These are phyloP conservation scores for Candida cerambycidarum DNA, from an alignment of 805 yeast genomes.

Conservation along the genomic window DNA sequence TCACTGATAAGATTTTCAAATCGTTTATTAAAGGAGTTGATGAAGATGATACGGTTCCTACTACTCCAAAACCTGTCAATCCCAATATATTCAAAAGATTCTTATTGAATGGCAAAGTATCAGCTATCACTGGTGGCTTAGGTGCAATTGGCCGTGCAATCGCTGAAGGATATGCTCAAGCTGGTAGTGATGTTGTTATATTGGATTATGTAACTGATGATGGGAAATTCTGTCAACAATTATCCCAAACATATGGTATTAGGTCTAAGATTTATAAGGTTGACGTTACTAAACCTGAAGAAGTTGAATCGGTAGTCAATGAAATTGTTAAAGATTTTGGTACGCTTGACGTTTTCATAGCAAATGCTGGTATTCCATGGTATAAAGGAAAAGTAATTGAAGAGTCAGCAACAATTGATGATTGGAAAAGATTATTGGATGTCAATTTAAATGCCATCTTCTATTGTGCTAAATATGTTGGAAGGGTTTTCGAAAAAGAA, in stretches of 20 bases:
- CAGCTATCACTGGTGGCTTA: slow-evolving; percentile 31
- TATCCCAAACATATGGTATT: slow-evolving; percentile 22
- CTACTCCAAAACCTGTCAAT: slow-evolving; percentile 7
- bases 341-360: slow-evolving; percentile 29
- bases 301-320: slow-evolving; percentile 22
- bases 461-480: slow-evolving; percentile 34
- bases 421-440: slow-evolving; percentile 27
- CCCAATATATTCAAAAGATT: slow-evolving; percentile 16
- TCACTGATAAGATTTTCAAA: slow-evolving; percentile 8
- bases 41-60: slow-evolving; percentile 16
- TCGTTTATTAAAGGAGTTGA: slow-evolving; percentile 16
- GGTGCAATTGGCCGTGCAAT: slow-evolving; percentile 32
- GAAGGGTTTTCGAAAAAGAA: slow-evolving; percentile 24
- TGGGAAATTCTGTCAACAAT: slow-evolving; percentile 19
- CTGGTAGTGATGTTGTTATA: slow-evolving; percentile 27
- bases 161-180: slow-evolving; percentile 26
- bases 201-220: slow-evolving; percentile 24
- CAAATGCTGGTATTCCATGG: slow-evolving; percentile 35
- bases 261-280: slow-evolving; percentile 27
- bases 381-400: slow-evolving; percentile 28
- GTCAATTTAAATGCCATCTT: slow-evolving; percentile 31
- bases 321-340: slow-evolving; percentile 27
- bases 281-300: slow-evolving; percentile 25
- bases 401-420: slow-evolving; percentile 22
- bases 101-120: slow-evolving; percentile 22